Conservation (phyloP, 2,329 filamentous ascomycete species). For the Cercospora sp. region DNA sequence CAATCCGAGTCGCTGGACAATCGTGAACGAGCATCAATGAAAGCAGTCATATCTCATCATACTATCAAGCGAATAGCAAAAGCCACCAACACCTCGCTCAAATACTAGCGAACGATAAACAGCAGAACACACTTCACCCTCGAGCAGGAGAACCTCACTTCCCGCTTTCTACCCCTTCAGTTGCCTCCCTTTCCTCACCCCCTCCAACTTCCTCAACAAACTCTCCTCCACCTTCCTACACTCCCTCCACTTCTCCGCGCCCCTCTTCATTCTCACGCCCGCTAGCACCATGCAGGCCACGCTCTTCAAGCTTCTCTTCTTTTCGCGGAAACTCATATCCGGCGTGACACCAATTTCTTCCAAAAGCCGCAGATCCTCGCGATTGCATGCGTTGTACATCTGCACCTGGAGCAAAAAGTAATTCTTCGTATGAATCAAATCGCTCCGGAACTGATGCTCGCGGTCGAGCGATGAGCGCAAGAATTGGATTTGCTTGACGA, state of each 20-base stretch:
- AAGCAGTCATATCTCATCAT: not conserved
- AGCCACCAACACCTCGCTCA: constrained; percentile 10
- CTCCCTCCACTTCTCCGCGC: constrained; percentile 52
- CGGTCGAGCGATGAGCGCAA: constrained; percentile 77
- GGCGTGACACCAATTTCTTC: constrained; percentile 73
- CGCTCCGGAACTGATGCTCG: constrained; percentile 75
- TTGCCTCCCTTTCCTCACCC: constrained; percentile 40
- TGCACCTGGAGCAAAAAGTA: constrained; percentile 78
- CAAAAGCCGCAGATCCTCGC: constrained; percentile 83
- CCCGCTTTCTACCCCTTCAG: constrained; percentile 8
- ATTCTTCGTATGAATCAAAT: constrained; percentile 82
- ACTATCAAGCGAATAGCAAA: not conserved
- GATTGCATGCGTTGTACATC: constrained; percentile 87
- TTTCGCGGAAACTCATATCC: constrained; percentile 50
- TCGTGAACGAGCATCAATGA: not conserved
- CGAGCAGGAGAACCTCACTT: not conserved
- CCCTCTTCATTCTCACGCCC: constrained; percentile 52
- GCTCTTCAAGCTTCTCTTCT: constrained; percentile 49
- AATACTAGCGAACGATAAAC: not conserved
- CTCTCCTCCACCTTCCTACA: constrained; percentile 52
- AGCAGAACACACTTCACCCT: not conserved
- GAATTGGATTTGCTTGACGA: constrained; percentile 88
- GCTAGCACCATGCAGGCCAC: constrained; percentile 54
- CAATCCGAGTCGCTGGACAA: too few species aligned
- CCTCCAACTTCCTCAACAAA: constrained; percentile 49